Evolutionary conservation across 192 early-diverging fungal genomes (phyloP).

Genomic region (Mortierella alpina): DNA sequence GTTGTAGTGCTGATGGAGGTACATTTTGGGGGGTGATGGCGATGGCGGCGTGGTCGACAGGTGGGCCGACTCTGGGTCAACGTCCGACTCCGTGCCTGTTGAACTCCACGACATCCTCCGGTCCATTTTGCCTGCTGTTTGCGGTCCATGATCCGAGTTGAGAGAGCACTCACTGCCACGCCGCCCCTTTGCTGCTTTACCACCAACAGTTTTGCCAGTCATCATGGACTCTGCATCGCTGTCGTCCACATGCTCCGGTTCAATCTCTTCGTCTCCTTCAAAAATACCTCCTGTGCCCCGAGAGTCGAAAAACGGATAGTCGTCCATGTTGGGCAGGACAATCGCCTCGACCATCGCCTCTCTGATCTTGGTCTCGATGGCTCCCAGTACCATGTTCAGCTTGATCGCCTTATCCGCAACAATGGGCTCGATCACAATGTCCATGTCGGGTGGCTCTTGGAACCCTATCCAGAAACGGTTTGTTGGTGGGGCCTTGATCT

Average conservation of each 20-base stretch:
- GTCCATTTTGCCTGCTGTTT: not conserved
- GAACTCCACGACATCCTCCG: slow-evolving; percentile 45
- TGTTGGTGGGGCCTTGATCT: slow-evolving; percentile 83
- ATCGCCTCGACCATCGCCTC: slow-evolving; percentile 84
- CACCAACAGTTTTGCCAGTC: slow-evolving; percentile 3
- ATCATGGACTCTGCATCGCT: slow-evolving; percentile 28
- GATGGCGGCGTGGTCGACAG: not conserved
- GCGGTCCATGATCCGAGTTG: slow-evolving; percentile 19
- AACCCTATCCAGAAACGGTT: slow-evolving; percentile 94
- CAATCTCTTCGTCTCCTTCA: slow-evolving; percentile 53
- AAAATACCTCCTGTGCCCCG: slow-evolving; percentile 70
- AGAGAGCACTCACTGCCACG: slow-evolving; percentile 43
- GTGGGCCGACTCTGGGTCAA: slow-evolving; percentile 19
- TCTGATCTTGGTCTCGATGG: slow-evolving; percentile 87
- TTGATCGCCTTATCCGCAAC: slow-evolving; percentile 89
- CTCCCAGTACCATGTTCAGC: slow-evolving; percentile 79
- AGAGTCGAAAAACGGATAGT: slow-evolving; percentile 83
- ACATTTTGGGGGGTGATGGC: slow-evolving; percentile 7
- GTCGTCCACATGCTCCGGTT: slow-evolving; percentile 12
- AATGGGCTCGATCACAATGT: slow-evolving; percentile 82
- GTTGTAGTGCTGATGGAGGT: slow-evolving; percentile 20
- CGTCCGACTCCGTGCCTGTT: slow-evolving; percentile 34
- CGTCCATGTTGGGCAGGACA: slow-evolving; percentile 92
- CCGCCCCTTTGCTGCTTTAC: not conserved
- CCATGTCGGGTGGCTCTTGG: slow-evolving; percentile 80